These are phyloP conservation scores for Penicillium samsonianum DNA, from an alignment of 495 filamentous ascomycete species.

Conservation along the genomic window DNA sequence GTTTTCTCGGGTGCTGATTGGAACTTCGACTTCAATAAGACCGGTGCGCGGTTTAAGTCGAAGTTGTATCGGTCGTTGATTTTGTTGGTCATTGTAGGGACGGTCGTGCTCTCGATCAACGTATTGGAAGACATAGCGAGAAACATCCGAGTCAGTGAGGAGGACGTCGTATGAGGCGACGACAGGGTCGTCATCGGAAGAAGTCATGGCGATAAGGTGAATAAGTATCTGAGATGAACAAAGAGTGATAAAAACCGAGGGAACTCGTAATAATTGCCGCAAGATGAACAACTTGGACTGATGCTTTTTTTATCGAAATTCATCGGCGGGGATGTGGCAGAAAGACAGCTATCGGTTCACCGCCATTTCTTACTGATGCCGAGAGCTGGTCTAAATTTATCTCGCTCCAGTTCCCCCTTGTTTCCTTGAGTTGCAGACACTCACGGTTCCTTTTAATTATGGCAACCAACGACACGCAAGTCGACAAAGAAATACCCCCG, in stretches of 20 bases:
- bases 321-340: slow-evolving; percentile 8
- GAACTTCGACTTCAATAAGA: slow-evolving; percentile 73
- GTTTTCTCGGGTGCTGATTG: slow-evolving; percentile 59
- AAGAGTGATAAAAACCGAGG: not conserved
- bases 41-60: slow-evolving; percentile 69
- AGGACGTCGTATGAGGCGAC: slow-evolving; percentile 62
- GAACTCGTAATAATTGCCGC: not conserved
- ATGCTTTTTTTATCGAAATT: slow-evolving; percentile 14
- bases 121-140: slow-evolving; percentile 70
- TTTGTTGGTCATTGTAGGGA: slow-evolving; percentile 56
- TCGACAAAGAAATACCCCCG: not conserved
- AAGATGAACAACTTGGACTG: not conserved
- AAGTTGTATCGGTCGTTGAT: slow-evolving; percentile 58
- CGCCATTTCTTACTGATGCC: not conserved
- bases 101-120: slow-evolving; percentile 50
- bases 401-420: not conserved
- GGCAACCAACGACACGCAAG: not conserved
- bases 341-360: slow-evolving; percentile 1
- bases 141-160: slow-evolving; percentile 55
- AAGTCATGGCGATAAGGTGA: slow-evolving; percentile 21
- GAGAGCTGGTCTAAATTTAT: not conserved
- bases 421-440: not conserved
- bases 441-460: not conserved
- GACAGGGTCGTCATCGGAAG: slow-evolving; percentile 52
- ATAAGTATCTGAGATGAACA: not conserved